Evolutionary conservation across 2,329 filamentous ascomycete species (phyloP).

Genomic region (Beauveria scarabaeidicola): DNA sequence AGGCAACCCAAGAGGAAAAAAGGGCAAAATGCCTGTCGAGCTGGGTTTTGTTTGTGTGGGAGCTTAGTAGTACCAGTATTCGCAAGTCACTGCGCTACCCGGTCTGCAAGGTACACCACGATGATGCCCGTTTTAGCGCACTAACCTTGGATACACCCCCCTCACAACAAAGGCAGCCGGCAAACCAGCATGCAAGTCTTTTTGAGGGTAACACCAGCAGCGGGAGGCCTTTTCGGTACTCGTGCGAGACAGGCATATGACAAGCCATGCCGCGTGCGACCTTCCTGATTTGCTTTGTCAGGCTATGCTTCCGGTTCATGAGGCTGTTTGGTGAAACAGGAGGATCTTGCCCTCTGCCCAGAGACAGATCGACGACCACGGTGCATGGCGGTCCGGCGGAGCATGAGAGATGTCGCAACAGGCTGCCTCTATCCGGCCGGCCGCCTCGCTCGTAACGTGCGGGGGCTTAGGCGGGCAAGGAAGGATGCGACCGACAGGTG

Average conservation of each 20-base stretch:
- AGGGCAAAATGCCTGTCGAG: neutral
- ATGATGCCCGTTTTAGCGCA: conserved; percentile 1
- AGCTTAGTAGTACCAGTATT: neutral
- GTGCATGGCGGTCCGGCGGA: neutral
- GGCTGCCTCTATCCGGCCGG: neutral
- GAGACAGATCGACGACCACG: conserved; percentile 5
- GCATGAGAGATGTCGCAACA: neutral
- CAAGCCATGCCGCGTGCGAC: conserved; percentile 1
- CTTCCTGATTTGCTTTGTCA: neutral
- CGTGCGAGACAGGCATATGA: neutral
- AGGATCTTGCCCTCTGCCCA: conserved; percentile 1
- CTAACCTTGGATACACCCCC: neutral
- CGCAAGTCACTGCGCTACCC: conserved; percentile 1
- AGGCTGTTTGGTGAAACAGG: conserved; percentile 5
- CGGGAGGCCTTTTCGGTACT: neutral
- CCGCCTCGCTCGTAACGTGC: conserved; percentile 1
- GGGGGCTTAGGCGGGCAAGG: neutral
- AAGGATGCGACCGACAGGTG: conserved; percentile 2
- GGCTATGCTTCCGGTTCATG: neutral
- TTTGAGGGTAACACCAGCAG: neutral
- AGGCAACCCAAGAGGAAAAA: neutral
- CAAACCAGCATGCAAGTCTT: neutral
- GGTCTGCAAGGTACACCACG: conserved; percentile 9
- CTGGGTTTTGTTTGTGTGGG: conserved; percentile 2
- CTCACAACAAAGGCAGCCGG: neutral